Evolutionary conservation across 2,329 filamentous ascomycete genomes (phyloP).

Genomic region (Westerdykella aurantiaca): DNA sequence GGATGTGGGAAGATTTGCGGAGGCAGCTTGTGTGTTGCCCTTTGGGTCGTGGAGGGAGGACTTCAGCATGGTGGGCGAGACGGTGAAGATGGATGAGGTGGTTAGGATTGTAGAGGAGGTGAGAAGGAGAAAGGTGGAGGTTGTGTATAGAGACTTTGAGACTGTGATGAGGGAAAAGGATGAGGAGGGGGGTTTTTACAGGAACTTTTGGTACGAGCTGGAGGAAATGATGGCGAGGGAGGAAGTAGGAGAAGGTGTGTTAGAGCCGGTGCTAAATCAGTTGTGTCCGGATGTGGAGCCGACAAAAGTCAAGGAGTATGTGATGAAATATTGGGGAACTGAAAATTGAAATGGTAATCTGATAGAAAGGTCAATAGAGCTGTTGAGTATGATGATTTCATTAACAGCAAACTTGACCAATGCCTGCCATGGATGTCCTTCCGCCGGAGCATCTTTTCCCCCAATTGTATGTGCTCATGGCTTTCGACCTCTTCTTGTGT

Average conservation of each 20-base stretch:
- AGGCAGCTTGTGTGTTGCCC: slow-evolving; percentile 25
- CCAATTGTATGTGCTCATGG: too few species aligned
- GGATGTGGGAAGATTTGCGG: slow-evolving; percentile 30
- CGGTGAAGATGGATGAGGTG: slow-evolving; percentile 20
- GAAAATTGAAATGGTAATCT: neutral
- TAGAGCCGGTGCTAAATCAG: slow-evolving; percentile 9
- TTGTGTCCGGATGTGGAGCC: slow-evolving; percentile 8
- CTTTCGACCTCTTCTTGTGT: too few species aligned
- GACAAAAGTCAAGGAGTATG: slow-evolving; percentile 7
- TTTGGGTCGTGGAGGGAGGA: slow-evolving; percentile 21
- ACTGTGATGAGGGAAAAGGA: slow-evolving; percentile 8
- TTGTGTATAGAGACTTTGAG: slow-evolving; percentile 10
- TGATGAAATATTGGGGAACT: slow-evolving; percentile 9
- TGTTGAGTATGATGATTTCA: neutral
- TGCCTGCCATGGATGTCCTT: too few species aligned
- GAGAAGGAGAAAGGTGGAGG: slow-evolving; percentile 15
- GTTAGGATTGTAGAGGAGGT: slow-evolving; percentile 17
- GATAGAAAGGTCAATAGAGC: neutral
- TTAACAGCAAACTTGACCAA: too few species aligned
- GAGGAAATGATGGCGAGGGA: slow-evolving; percentile 8
- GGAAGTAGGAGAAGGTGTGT: slow-evolving; percentile 6
- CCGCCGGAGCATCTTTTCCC: too few species aligned
- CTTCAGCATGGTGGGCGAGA: slow-evolving; percentile 31
- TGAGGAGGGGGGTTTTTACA: slow-evolving; percentile 2
- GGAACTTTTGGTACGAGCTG: slow-evolving; percentile 10